Base-by-base conservation (phyloP, 2,329 filamentous ascomycete genomes). In the Verticillium longisporum region DNA sequence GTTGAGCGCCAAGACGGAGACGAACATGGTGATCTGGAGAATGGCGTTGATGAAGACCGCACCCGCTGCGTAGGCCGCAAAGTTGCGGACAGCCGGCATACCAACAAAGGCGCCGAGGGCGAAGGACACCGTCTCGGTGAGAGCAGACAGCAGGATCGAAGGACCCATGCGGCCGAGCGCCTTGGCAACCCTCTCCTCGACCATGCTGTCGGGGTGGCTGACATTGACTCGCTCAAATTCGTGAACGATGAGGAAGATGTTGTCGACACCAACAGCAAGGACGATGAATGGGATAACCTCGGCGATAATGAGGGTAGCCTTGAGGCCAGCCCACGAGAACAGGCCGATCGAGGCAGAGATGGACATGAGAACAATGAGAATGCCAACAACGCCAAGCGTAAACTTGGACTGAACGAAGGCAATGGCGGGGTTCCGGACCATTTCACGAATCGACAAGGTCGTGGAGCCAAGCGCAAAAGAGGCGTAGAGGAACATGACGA, bases 251-350 rank as follows among this genome's bases (percentile, higher is more conserved):
- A 99, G 80, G 77, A 99, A 99, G 69, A 99, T 98, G 71, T 99
- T 99, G 81, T 99, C 95, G 2, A 99, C 96, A 55, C 95, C 95
- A 33, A 99, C 93, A 13, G 95, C 95, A 21, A 99, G 79, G 10
- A 99, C 94, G 65, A 99, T 88, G 75, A 99, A 99, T 0, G 95
- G 95, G 66, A 99, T 99, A 63, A 99, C 95, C 72, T 99, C 95
- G 4, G 96, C 94, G 63, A 99, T 99, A 70, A 99, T 99, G 66
- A 99, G 80, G 0, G 95, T 99, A 14, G 94, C 95, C 75, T 96
- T 97, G 69, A 99, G 85, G 1, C 93, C 93, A 41, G 87, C 84
- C 72, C 92, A 95, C 1, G 95, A 97, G 71, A 98, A 99, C 53
- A 99, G 80, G 0, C 95, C 95, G 59, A 99, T 94, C 0, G 94